A percentile compares a stretch with the other conserved stretches of the same genome.
Conservation (phyloP, 768 basidiomycete genomes). For the Gymnopilus dilepis region DNA sequence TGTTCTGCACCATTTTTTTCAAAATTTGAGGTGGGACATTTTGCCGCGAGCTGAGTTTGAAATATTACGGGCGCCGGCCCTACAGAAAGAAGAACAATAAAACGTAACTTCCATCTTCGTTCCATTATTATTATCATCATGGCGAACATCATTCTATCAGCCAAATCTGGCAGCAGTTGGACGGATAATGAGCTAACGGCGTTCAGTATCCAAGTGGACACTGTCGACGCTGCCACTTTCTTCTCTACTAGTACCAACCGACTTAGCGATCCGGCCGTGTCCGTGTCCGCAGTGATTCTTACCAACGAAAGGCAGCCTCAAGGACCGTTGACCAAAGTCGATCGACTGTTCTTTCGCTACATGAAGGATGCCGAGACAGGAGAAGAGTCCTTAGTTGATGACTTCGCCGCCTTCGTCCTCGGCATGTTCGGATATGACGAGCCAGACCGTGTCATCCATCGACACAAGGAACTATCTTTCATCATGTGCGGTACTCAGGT, state of each 20-base stretch:
- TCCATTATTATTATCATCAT: too few species aligned
- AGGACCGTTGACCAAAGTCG: neutral
- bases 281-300: neutral
- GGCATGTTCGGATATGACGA: slow-evolving; percentile 27
- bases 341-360: slow-evolving; percentile 3
- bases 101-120: too few species aligned
- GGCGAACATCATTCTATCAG: slow-evolving; percentile 20
- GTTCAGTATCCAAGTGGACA: slow-evolving; percentile 30
- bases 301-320: neutral
- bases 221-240: slow-evolving; percentile 16
- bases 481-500: slow-evolving; percentile 25
- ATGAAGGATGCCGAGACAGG: neutral
- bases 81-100: too few species aligned
- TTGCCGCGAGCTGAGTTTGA: too few species aligned
- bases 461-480: slow-evolving; percentile 26
- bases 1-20: too few species aligned
- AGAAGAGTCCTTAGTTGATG: slow-evolving; percentile 7
- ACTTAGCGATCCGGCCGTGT: neutral
- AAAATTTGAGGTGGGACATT: too few species aligned
- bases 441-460: slow-evolving; percentile 14
- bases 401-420: slow-evolving; percentile 31
- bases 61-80: too few species aligned
- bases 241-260: too few species aligned
- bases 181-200: slow-evolving; percentile 27
- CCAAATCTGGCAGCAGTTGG: slow-evolving; percentile 29